Conservation (phyloP, 257 asterid species). For the Echium plantagineum region DNA sequence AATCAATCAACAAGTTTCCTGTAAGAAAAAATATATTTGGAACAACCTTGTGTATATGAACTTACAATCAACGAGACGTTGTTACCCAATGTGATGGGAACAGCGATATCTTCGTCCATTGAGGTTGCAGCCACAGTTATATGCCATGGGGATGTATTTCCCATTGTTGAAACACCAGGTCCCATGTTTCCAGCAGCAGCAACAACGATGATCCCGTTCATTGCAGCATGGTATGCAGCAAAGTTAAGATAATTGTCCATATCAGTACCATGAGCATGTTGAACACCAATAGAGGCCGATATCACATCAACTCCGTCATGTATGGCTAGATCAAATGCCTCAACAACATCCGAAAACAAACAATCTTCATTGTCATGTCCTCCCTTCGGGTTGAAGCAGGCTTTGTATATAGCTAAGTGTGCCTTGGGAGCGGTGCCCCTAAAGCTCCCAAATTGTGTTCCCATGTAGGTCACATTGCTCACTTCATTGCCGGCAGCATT, state of each 20-base stretch:
- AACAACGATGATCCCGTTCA: not conserved
- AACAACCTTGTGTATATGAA: no score
- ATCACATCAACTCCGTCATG: not conserved
- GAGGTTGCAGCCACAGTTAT: conserved; percentile 2
- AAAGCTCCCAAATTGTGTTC: not conserved
- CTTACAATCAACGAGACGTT: conserved; percentile 3
- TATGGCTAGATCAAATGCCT: not conserved
- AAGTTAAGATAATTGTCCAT: not conserved
- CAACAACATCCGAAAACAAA: not conserved
- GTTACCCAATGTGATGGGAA: conserved; percentile 3
- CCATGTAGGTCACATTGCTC: not conserved
- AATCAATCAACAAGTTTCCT: no score
- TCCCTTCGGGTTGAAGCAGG: not conserved
- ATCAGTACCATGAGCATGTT: not conserved
- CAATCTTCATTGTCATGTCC: not conserved
- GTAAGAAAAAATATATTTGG: no score
- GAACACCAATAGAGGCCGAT: not conserved
- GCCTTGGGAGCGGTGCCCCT: not conserved
- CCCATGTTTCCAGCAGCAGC: conserved; percentile 3
- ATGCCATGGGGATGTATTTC: conserved; percentile 1
- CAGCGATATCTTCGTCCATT: not conserved
- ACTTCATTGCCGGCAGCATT: not conserved
- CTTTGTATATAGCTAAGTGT: not conserved
- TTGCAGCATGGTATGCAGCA: conserved; percentile 1
- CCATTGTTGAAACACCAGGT: not conserved